Conservation (phyloP, 331 rosid genomes). For the Arachis monticola region DNA sequence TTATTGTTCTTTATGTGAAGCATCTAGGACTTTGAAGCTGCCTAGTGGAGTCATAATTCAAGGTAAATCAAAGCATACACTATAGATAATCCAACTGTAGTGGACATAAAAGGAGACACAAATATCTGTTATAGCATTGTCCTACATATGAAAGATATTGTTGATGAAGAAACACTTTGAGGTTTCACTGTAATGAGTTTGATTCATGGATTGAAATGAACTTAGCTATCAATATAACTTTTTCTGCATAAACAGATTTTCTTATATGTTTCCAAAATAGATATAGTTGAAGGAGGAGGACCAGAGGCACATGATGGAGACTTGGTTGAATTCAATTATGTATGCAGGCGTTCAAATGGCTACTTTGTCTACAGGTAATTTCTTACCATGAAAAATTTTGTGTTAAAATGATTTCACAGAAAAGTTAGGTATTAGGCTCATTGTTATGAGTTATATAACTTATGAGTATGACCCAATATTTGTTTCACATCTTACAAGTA, state of each 20-base stretch:
- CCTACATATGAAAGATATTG: conserved; percentile 9
- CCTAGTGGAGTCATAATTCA: conserved; percentile 86
- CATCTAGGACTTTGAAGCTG: conserved; percentile 87
- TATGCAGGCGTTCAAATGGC: conserved; percentile 91
- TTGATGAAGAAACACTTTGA: conserved; percentile 20
- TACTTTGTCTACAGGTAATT: conserved; percentile 89
- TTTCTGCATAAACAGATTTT: conserved; percentile 32
- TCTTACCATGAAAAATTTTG: not conserved
- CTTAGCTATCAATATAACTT: not conserved
- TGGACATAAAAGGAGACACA: too few relatives aligned
- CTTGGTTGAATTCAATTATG: conserved; percentile 76
- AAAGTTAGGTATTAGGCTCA: not conserved
- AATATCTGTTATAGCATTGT: not conserved
- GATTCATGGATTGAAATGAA: conserved; percentile 3
- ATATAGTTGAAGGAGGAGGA: conserved; percentile 85
- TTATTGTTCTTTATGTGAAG: conserved; percentile 64
- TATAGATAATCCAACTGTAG: too few relatives aligned
- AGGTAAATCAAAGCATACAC: conserved; percentile 51
- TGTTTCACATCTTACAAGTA: too few relatives aligned
- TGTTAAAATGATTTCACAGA: not conserved
- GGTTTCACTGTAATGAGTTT: conserved; percentile 2
- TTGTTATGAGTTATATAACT: not conserved
- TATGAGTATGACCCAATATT: not conserved
- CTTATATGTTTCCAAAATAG: conserved; percentile 44
- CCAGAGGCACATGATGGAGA: conserved; percentile 67